A percentile compares a stretch with the other conserved stretches of the same genome.
Conservation (phyloP, 352 stramenopile genomes). For the Phytophthora cactorum region DNA sequence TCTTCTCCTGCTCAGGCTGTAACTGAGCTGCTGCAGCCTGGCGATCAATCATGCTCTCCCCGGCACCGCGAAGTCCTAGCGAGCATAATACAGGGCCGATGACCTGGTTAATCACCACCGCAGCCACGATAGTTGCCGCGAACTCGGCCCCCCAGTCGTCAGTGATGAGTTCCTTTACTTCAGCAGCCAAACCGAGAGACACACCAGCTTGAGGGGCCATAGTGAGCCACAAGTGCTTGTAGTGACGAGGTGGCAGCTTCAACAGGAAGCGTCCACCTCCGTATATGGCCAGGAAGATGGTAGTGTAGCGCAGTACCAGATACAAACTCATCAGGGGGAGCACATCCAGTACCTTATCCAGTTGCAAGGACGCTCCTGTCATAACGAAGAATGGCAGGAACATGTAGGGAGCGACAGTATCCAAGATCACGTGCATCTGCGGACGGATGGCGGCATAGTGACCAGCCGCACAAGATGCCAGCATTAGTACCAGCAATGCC, state of each 20-base stretch:
- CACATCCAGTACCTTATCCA: slow-evolving; percentile 64
- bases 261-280: slow-evolving; percentile 58
- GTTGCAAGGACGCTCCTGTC: slow-evolving; percentile 65
- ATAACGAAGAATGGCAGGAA: slow-evolving; percentile 82
- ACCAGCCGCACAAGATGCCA: slow-evolving; percentile 60
- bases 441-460: slow-evolving; percentile 63
- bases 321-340: slow-evolving; percentile 73
- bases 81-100: slow-evolving; percentile 66
- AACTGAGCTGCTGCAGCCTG: slow-evolving; percentile 22
- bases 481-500: slow-evolving; percentile 68
- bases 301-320: slow-evolving; percentile 56
- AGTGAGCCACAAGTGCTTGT: slow-evolving; percentile 74
- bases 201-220: slow-evolving; percentile 75
- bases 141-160: slow-evolving; percentile 67
- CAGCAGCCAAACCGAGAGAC: slow-evolving; percentile 61
- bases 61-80: slow-evolving; percentile 51
- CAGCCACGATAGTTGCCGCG: slow-evolving; percentile 64
- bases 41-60: slow-evolving; percentile 49
- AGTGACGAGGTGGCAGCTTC: slow-evolving; percentile 60
- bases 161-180: slow-evolving; percentile 61
- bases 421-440: slow-evolving; percentile 77
- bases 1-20: slow-evolving; percentile 10
- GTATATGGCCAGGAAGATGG: slow-evolving; percentile 69
- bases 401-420: slow-evolving; percentile 68
- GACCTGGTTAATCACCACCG: slow-evolving; percentile 72